Evolutionary conservation across 2,329 filamentous ascomycete species (phyloP).

Genomic region (Pestalotiopsis sp.): DNA sequence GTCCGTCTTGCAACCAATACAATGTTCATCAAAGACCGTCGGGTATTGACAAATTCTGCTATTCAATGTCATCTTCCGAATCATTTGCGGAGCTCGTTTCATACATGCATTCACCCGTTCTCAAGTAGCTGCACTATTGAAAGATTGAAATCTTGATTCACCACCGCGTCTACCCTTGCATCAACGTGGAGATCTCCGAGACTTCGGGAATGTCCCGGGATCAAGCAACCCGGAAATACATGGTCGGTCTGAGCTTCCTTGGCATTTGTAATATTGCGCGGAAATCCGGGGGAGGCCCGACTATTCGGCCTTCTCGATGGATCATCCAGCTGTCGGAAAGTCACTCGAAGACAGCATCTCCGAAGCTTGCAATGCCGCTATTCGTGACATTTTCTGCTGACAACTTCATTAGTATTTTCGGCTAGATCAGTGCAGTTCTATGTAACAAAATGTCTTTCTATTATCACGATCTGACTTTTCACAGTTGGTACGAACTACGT

Average conservation of each 20-base stretch:
- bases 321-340: background rate
- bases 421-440: background rate
- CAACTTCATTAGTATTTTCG: background rate
- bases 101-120: too few species aligned
- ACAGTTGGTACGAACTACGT: background rate
- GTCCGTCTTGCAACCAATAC: background rate
- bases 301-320: background rate
- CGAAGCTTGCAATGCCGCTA: background rate
- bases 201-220: too few species aligned
- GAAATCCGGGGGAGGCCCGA: too few species aligned
- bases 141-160: too few species aligned
- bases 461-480: background rate
- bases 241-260: too few species aligned
- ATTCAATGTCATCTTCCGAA: too few species aligned
- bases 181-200: too few species aligned
- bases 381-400: background rate
- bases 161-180: too few species aligned
- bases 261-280: too few species aligned
- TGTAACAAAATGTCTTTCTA: background rate
- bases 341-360: background rate
- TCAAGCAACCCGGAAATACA: too few species aligned
- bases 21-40: background rate
- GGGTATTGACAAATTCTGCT: background rate
- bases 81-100: too few species aligned
- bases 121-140: too few species aligned